Evolutionary conservation across 257 asterid species (phyloP), one percentile per base, ranked within the genome.

Genomic region (Prunella vulgaris): DNA sequence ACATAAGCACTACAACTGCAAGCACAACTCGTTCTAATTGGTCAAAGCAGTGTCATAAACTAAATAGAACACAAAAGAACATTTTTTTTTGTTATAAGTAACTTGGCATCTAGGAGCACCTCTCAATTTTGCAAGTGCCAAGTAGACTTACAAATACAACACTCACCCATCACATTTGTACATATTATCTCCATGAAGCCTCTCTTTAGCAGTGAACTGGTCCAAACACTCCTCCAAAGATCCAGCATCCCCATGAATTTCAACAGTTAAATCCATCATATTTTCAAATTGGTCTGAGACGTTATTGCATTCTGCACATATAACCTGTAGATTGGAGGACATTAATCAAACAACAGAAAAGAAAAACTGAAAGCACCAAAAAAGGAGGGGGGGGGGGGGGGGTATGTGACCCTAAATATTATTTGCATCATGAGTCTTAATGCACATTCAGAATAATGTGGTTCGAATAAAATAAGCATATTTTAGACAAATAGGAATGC

Each of bases 211-310:
- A 7, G 99, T 94, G 85, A 90, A 91, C 80, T 94, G 97, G 70
- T 94, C 95, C 85, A 94, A 82, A 83, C 99, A 94, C 82, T 90
- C 95, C 85, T 90, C 97, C 85, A 94, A 77, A 66, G 99, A 91
- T 72, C 80, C 90, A 79, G 95, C 96, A 81, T 91, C 96, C 61
- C 99, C 99, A 33, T 94, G 95, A 80, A 94, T 94, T 83, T 94
- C 99, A 72, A 94, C 99, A 51, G 96, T 94, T 82, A 94, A 88
- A 84, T 94, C 99, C 99, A 94, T 91, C 96, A 94, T 87, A 77
- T 89, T 94, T 76, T 94, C 99, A 76, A 82, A 85, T 79, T 90
- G 97, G 77, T 89, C 85, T 15, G 99, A 94, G 42, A 89, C 78
- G 65, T 87, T 94, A 69, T 83, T 81, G 88, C 99, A 94, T 77